These are phyloP conservation scores for Ustilago curta DNA, from an alignment of 1,284 basidiomycete species.

Conservation along the genomic window DNA sequence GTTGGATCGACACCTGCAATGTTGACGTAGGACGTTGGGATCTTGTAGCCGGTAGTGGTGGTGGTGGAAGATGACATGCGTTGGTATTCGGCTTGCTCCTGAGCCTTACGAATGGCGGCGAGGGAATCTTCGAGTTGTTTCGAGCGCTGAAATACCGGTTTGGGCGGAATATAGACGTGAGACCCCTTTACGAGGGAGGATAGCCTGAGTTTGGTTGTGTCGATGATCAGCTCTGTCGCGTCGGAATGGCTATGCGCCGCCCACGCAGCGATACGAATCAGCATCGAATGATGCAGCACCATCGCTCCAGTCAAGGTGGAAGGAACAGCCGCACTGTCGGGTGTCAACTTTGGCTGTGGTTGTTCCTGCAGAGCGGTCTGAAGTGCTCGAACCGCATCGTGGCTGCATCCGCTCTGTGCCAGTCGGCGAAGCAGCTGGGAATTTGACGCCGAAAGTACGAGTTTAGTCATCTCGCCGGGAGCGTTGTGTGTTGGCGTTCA, in stretches of 20 bases:
- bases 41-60: slow-evolving; percentile 9
- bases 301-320: not conserved
- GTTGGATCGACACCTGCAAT: slow-evolving; percentile 43
- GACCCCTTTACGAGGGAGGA: slow-evolving; percentile 25
- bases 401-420: not conserved
- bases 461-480: slow-evolving; percentile 26
- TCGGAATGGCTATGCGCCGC: slow-evolving; percentile 1
- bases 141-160: slow-evolving; percentile 31
- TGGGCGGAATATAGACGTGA: slow-evolving; percentile 33
- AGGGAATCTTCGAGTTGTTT: slow-evolving; percentile 36
- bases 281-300: slow-evolving; percentile 25
- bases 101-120: slow-evolving; percentile 30
- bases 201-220: slow-evolving; percentile 11
- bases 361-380: slow-evolving; percentile 17
- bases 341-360: slow-evolving; percentile 26
- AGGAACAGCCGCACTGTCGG: slow-evolving; percentile 31
- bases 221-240: not conserved
- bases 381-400: slow-evolving; percentile 22
- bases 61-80: slow-evolving; percentile 31
- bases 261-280: slow-evolving; percentile 26
- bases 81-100: slow-evolving; percentile 41
- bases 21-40: slow-evolving; percentile 31
- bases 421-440: slow-evolving; percentile 21
- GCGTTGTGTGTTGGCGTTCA: not conserved
- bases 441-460: slow-evolving; percentile 18